phyloP scores from a whole-genome alignment of 768 basidiomycete genomes.

The Clitopilus hobsonii region DNA sequence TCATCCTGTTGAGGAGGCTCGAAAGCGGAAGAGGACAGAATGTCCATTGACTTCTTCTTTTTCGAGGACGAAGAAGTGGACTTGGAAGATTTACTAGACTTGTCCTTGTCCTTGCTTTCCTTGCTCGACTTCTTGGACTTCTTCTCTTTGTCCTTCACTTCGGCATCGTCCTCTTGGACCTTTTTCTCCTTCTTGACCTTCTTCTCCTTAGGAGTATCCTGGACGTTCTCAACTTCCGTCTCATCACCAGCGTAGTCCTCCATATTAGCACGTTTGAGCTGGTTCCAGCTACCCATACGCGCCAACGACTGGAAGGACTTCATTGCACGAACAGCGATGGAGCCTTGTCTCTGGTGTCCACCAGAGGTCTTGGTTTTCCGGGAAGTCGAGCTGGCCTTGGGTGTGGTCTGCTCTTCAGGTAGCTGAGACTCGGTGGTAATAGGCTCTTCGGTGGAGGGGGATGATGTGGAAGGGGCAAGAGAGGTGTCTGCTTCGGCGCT shows the following conservation, averaged over 20 bases:
- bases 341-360: slow-evolving; percentile 35
- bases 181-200: slow-evolving; percentile 10
- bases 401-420: not conserved
- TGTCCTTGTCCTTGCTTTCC: slow-evolving; percentile 18
- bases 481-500: slow-evolving; percentile 14
- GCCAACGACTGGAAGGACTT: slow-evolving; percentile 70
- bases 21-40: not conserved
- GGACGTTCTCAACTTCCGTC: slow-evolving; percentile 22
- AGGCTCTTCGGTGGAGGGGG: slow-evolving; percentile 20
- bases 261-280: slow-evolving; percentile 33
- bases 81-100: not conserved
- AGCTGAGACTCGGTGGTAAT: not conserved
- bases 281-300: slow-evolving; percentile 68
- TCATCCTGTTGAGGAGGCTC: not conserved
- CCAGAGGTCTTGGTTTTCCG: slow-evolving; percentile 4
- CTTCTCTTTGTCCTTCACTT: slow-evolving; percentile 24
- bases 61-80: slow-evolving; percentile 2
- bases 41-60: slow-evolving; percentile 18
- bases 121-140: slow-evolving; percentile 25
- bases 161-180: slow-evolving; percentile 26
- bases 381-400: not conserved
- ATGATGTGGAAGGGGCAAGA: slow-evolving; percentile 30
- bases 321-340: slow-evolving; percentile 77
- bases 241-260: slow-evolving; percentile 2
- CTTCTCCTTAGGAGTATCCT: slow-evolving; percentile 18